A percentile compares a stretch with the other conserved stretches of the same genome.
Evolutionary conservation across 1,139 yeast genomes (phyloP).

Genomic region (Sugiyamaella neomexicana): DNA sequence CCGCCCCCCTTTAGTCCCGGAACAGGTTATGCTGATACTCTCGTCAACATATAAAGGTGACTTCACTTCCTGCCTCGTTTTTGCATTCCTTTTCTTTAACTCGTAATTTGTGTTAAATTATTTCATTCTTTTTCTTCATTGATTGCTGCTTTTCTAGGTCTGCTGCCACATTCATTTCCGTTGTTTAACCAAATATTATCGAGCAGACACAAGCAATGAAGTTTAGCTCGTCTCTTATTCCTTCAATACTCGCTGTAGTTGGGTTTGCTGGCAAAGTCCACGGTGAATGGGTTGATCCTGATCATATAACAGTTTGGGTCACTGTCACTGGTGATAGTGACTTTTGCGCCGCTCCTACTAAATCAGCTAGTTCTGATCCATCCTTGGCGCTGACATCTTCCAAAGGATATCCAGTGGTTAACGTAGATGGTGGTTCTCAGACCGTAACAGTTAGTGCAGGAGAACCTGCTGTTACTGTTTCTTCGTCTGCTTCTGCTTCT

Average conservation of each 20-base stretch:
- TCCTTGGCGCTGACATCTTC: slow-evolving; percentile 13
- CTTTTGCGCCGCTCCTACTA: slow-evolving; percentile 23
- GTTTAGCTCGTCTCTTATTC: slow-evolving; percentile 3
- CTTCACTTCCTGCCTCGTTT: neutral
- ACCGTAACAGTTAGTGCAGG: slow-evolving; percentile 20
- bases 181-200: neutral
- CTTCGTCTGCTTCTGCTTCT: slow-evolving; percentile 1
- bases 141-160: neutral
- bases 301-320: slow-evolving; percentile 28
- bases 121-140: neutral
- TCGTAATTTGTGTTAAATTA: neutral
- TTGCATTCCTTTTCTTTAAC: neutral
- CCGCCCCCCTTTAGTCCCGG: neutral
- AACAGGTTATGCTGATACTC: neutral
- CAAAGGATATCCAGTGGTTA: slow-evolving; percentile 30
- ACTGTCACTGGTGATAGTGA: slow-evolving; percentile 30
- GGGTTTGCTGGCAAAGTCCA: slow-evolving; percentile 14
- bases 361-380: slow-evolving; percentile 17
- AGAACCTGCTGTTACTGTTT: neutral
- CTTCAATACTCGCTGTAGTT: slow-evolving; percentile 16
- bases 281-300: slow-evolving; percentile 18
- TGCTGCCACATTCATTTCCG: neutral
- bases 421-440: slow-evolving; percentile 28
- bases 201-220: slow-evolving; percentile 12
- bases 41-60: neutral